Evolutionary conservation across 129 eudicot species (phyloP).

Genomic region (Tagetes erecta): DNA sequence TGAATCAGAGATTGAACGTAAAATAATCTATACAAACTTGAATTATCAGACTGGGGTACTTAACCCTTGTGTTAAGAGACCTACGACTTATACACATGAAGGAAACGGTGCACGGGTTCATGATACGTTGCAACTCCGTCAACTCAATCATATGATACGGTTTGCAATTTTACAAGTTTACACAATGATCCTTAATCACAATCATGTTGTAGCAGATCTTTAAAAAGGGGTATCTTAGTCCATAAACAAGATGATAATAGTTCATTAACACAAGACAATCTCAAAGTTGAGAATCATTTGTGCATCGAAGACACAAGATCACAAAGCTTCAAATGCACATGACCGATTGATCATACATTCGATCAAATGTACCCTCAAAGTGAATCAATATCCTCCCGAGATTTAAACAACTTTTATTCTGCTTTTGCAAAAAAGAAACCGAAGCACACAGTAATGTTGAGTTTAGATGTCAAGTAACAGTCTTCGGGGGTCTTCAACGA

Average conservation of each 20-base stretch:
- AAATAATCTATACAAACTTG: no score
- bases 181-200: no score
- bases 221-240: neutral
- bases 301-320: neutral
- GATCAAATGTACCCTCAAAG: neutral
- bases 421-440: neutral
- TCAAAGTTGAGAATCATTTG: neutral
- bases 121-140: no score
- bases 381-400: neutral
- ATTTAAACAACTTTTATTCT: neutral
- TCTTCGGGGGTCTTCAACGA: neutral
- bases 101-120: no score
- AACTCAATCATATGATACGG: no score
- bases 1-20: no score
- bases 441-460: neutral
- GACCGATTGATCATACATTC: neutral
- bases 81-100: no score
- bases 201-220: no score
- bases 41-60: no score
- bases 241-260: neutral
- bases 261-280: constrained; percentile 2
- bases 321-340: neutral
- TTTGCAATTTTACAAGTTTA: no score
- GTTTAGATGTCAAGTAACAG: neutral
- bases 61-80: no score